Conservation (phyloP, 2,329 filamentous ascomycete genomes). For the Furcasterigmium sp. region DNA sequence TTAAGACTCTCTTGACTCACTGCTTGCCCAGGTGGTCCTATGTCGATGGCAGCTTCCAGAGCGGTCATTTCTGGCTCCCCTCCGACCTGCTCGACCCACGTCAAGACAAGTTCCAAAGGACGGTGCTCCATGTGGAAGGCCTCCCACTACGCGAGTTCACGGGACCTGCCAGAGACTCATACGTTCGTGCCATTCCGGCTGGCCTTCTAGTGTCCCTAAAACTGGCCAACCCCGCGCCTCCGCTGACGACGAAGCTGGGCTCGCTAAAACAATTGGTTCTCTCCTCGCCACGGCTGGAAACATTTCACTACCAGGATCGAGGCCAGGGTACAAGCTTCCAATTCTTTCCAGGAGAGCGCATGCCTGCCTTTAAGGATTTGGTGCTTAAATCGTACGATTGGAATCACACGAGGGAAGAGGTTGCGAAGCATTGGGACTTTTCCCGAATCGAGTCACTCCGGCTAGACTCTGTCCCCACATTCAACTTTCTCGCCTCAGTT, state of each 20-base stretch:
- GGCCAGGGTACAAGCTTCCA: conserved; percentile 39
- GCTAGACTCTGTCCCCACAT: conserved; percentile 37
- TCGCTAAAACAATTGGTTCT: conserved; percentile 38
- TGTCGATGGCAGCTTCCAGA: conserved; percentile 21
- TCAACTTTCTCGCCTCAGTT: conserved; percentile 38
- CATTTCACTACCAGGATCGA: conserved; percentile 36
- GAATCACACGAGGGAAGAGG: conserved; percentile 33
- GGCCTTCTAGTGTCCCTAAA: conserved; percentile 32
- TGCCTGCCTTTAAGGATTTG: conserved; percentile 36
- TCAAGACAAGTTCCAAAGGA: conserved; percentile 20
- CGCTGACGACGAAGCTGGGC: conserved; percentile 32
- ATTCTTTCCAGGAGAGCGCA: conserved; percentile 30
- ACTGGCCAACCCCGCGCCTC: conserved; percentile 30
- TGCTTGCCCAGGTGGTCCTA: conserved; percentile 27
- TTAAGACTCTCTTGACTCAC: neutral
- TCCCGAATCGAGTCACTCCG: conserved; percentile 33
- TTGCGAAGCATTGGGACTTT: conserved; percentile 40
- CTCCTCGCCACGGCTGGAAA: conserved; percentile 25
- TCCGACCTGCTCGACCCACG: conserved; percentile 29
- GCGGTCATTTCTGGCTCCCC: conserved; percentile 27
- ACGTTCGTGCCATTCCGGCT: conserved; percentile 32
- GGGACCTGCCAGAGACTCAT: conserved; percentile 25
- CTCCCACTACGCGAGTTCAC: conserved; percentile 33
- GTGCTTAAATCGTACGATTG: conserved; percentile 43
- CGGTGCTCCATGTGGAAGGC: conserved; percentile 32